Base-by-base conservation (phyloP, 805 yeast genomes). In the Saturnispora mendoncae region DNA sequence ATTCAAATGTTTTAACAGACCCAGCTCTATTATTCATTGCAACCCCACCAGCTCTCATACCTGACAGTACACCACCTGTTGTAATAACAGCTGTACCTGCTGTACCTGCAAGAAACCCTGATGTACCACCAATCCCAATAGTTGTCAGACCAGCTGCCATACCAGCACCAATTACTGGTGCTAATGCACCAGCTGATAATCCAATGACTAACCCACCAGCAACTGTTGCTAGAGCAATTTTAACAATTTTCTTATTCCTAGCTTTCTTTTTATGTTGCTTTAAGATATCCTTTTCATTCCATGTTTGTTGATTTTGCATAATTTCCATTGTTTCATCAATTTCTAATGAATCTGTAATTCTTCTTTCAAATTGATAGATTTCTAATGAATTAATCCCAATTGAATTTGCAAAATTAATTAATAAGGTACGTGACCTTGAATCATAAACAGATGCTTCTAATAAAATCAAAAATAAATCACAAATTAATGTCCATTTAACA, bases 151-250 rank as follows among this genome's bases (percentile, higher is more conserved):
- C 99, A 3, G 97, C 97, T 2, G 97, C 98, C 23, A 92, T 56
- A 54, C 99, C 99, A 2, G 97, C 97, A 38, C 97, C 97, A 54
- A 92, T 94, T 2, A 94, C 95, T 0, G 99, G 99, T 0, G 98
- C 98, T 34, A 92, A 65, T 33, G 92, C 62, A 6, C 99, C 99
- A 7, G 95, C 97, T 46, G 96, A 85, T 15, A 92, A 66, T 2
- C 99, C 99, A 44, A 92, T 74, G 2, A 92, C 95, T 18, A 92
- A 66, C 1, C 95, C 88, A 2, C 99, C 99, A 23, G 97, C 97
- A 13, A 88, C 71, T 6, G 97, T 92, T 0, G 99, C 99, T 37
- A 92, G 64, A 1, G 97, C 99, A 47, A 92, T 84, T 54, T 84
- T 87, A 39, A 86, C 80, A 58, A 85, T 65, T 54, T 88, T 80